A percentile compares a stretch with the other conserved stretches of the same genome.
Evolutionary conservation across 2,329 filamentous ascomycete genomes (phyloP).

Genomic region (Zymoseptoria ardabiliae): DNA sequence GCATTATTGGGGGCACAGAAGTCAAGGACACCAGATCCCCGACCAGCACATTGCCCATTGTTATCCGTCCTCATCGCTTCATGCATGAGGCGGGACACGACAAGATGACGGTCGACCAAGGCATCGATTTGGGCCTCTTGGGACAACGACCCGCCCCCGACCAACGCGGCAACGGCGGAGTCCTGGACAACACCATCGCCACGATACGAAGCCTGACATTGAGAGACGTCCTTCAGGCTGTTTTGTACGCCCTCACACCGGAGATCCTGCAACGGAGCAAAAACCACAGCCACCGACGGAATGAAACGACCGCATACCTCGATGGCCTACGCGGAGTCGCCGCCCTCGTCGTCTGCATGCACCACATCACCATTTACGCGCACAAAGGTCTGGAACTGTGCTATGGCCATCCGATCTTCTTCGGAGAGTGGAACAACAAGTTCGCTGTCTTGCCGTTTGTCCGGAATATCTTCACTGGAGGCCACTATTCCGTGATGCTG

Average conservation of each 20-base stretch:
- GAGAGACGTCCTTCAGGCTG: not conserved
- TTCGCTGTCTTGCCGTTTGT: constrained; percentile 48
- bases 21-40: not conserved
- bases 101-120: constrained; percentile 1
- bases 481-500: constrained; percentile 50
- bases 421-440: constrained; percentile 38
- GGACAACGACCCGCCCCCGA: not conserved
- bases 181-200: not conserved
- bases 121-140: not conserved
- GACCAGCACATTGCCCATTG: not conserved
- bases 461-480: constrained; percentile 53
- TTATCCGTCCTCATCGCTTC: not conserved
- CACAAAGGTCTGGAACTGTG: constrained; percentile 43
- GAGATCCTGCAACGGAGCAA: not conserved
- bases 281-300: constrained; percentile 6
- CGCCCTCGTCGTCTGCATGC: constrained; percentile 57
- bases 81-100: not conserved
- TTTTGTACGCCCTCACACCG: not conserved
- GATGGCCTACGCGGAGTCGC: constrained; percentile 61
- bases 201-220: not conserved
- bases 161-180: not conserved
- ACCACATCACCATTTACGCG: constrained; percentile 51
- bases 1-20: not conserved
- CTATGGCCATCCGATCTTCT: constrained; percentile 16
- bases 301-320: constrained; percentile 46